These are phyloP conservation scores for Striga hermonthica DNA, from an alignment of 305 asterid genomes.

Conservation along the genomic window DNA sequence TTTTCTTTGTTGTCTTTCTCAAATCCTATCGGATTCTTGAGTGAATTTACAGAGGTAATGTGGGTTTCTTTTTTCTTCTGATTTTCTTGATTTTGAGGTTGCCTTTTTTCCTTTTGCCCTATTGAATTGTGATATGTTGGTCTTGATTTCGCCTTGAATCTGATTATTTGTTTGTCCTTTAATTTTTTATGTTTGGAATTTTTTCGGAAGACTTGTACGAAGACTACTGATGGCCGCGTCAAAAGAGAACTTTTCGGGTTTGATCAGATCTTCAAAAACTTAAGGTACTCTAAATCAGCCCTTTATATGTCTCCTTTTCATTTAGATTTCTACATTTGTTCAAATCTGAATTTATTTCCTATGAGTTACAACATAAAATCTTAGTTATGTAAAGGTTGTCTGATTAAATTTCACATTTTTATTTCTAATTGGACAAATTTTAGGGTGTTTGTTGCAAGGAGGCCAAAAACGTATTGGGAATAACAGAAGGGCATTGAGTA, in stretches of 20 bases:
- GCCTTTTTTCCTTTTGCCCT: neutral
- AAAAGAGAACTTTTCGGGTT: constrained; percentile 54
- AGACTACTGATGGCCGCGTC: constrained; percentile 46
- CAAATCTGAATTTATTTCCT: neutral
- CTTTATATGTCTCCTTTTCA: too few relatives aligned
- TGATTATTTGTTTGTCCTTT: neutral
- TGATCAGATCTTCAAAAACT: constrained; percentile 50
- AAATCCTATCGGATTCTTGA: too few relatives aligned
- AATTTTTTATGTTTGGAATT: neutral
- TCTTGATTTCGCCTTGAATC: constrained; percentile 2
- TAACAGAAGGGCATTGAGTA: constrained; percentile 67
- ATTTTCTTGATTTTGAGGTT: neutral
- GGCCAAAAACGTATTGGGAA: constrained; percentile 32
- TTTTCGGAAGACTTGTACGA: neutral
- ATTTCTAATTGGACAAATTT: neutral
- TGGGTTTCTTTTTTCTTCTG: constrained; percentile 22
- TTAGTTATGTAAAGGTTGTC: neutral
- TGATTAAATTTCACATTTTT: neutral
- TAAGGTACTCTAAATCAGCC: constrained; percentile 46
- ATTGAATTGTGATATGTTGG: neutral
- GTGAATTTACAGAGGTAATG: neutral
- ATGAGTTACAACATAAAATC: neutral
- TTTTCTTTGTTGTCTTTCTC: too few relatives aligned
- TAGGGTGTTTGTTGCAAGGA: constrained; percentile 25
- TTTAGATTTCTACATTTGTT: too few relatives aligned